Base-by-base conservation (phyloP, 139 green algal genomes). In the Raphidocelis subcapitata region DNA sequence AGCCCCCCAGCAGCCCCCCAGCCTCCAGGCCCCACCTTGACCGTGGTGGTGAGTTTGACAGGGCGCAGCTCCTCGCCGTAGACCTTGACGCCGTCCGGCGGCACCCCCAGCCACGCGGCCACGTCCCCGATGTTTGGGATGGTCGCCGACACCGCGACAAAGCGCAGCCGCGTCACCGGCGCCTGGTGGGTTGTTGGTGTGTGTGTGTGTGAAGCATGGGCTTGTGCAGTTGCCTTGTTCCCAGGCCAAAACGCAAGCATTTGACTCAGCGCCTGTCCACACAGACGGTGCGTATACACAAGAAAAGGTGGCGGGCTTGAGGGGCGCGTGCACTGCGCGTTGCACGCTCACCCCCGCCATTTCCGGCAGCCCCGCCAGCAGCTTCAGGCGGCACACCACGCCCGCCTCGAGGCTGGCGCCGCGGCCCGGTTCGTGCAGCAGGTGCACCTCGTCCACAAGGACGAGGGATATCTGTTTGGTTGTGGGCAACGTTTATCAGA, bases 371-470 rank as follows among this genome's bases (percentile, higher is more conserved):
- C 72, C 69, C 49, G 77, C 76, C 23, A 97, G 63, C 67, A 92
- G 82, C 65, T 92, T 91, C 44, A 98, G 81, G 31, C 94, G 78
- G 29, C 78, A 87, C 0, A 98, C 84, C 26, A 93, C 85, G 20
- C 88, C 87, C 18, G 92, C 92, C 69, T 98, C 94, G 35, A 98
- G 77, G 3, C 85, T 79, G 32, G 66, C 72, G 28, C 94, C 94
- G 2, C 94, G 82, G 47, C 73, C 82, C 32, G 67, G 31, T 47
- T 97, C 92, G 23, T 81, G 85, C 31, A 98, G 80, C 51, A 97
- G 76, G 67, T 98, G 94, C 23, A 98, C 91, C 80, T 98, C 93
- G 69, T 98, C 94, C 36, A 98, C 89, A 4, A 97, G 74, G 36
- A 98, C 75, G 24, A 97, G 79, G 0, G 61, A 75, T n/a, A 96